Evolutionary conservation across 306 rosid genomes (phyloP).

Genomic region (Lithocarpus polystachyus): DNA sequence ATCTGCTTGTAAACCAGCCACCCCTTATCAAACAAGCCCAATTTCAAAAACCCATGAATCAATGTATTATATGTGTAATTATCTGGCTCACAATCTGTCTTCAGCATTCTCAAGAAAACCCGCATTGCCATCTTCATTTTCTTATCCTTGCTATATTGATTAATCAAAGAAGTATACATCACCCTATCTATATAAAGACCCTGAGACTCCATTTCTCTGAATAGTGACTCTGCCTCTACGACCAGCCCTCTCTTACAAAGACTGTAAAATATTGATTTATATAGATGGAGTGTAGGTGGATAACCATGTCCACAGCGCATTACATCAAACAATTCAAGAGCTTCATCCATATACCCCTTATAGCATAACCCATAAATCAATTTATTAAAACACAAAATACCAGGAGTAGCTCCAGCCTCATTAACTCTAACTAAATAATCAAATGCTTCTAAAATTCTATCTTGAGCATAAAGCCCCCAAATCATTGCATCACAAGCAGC

Average conservation of each 20-base stretch:
- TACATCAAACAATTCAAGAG: conserved; percentile 41
- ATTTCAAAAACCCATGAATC: conserved; percentile 39
- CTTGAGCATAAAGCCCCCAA: conserved; percentile 26
- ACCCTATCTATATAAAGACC: conserved; percentile 34
- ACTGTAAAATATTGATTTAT: conserved; percentile 43
- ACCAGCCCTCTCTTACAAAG: conserved; percentile 35
- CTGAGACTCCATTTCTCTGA: conserved; percentile 38
- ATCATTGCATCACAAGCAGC: conserved; percentile 27
- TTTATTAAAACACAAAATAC: conserved; percentile 25
- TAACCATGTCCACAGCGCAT: conserved; percentile 11
- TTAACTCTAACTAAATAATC: conserved; percentile 22
- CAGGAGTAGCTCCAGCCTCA: conserved; percentile 20
- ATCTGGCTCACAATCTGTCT: conserved; percentile 41
- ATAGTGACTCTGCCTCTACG: conserved; percentile 39
- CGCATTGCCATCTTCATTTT: conserved; percentile 48
- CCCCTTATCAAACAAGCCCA: conserved; percentile 39
- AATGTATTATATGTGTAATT: conserved; percentile 32
- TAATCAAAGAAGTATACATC: conserved; percentile 46
- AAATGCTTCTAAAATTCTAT: conserved; percentile 35
- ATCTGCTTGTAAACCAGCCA: conserved; percentile 33
- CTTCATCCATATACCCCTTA: conserved; percentile 37
- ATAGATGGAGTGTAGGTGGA: conserved; percentile 37
- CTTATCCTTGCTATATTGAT: conserved; percentile 35
- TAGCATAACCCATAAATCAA: conserved; percentile 43
- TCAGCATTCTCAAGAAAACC: conserved; percentile 42